phyloP scores from a whole-genome alignment of 306 rosid genomes.

The Hippophae rhamnoides region DNA sequence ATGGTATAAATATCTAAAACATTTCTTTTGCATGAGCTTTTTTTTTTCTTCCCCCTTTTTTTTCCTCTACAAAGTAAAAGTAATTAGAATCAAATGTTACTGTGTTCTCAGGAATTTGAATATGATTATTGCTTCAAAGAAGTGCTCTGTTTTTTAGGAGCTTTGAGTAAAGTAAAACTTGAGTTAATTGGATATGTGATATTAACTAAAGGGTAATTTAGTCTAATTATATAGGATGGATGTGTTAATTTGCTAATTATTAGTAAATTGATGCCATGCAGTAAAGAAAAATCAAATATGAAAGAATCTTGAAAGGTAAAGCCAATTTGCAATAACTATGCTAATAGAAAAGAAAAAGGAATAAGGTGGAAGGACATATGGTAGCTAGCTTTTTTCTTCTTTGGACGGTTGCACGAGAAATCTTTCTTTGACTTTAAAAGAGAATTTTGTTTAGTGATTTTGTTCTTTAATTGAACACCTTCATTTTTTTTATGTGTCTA shows the following conservation, averaged over 20 bases:
- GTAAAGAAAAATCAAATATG: conserved; percentile 19
- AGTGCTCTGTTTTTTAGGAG: too few relatives aligned
- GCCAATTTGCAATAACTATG: conserved; percentile 23
- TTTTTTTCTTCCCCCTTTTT: too few relatives aligned
- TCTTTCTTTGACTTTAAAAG: conserved; percentile 64
- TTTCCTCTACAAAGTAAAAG: too few relatives aligned
- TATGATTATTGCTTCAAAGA: too few relatives aligned
- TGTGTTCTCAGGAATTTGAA: too few relatives aligned
- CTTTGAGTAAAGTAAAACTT: too few relatives aligned
- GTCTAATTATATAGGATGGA: too few relatives aligned
- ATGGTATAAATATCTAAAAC: too few relatives aligned
- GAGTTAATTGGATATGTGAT: too few relatives aligned
- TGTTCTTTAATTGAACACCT: conserved; percentile 30
- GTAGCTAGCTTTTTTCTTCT: conserved; percentile 46
- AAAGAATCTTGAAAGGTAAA: conserved; percentile 55
- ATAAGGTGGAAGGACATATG: conserved; percentile 28
- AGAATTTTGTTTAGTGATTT: conserved; percentile 11
- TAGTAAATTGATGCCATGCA: conserved; percentile 10
- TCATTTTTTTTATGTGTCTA: background rate
- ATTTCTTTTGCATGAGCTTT: too few relatives aligned
- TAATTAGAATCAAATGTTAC: too few relatives aligned
- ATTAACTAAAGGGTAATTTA: background rate
- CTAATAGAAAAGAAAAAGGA: conserved; percentile 22
- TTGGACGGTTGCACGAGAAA: conserved; percentile 69
- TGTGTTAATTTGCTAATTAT: background rate